A percentile compares a stretch with the other conserved stretches of the same genome.
phyloP scores from a whole-genome alignment of 2,329 filamentous ascomycete species.

The Colletotrichum theobromicola region DNA sequence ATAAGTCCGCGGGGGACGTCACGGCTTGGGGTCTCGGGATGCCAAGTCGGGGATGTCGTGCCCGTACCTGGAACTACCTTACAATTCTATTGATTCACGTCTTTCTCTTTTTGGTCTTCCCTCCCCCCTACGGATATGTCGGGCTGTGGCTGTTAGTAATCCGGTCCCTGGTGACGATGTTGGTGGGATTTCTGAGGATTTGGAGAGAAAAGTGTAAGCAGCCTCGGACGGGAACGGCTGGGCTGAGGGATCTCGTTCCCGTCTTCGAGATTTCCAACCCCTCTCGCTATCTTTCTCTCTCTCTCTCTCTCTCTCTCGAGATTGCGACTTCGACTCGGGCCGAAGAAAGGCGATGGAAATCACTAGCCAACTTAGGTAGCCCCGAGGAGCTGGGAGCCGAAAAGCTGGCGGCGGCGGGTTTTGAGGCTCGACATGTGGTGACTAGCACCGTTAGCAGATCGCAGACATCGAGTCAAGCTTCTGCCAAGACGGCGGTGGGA shows the following conservation, averaged over 20 bases:
- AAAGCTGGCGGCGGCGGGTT: not conserved
- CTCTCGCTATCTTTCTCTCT: not conserved
- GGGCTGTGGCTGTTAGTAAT: not conserved
- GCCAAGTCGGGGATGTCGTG: not conserved
- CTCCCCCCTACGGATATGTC: not conserved
- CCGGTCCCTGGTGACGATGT: not conserved
- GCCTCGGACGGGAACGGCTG: not conserved
- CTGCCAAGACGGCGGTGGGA: conserved; percentile 17
- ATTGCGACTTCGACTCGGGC: not conserved
- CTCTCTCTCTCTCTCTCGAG: not conserved
- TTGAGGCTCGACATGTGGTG: not conserved
- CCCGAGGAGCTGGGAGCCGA: not conserved
- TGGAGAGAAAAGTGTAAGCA: not conserved
- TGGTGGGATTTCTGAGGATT: not conserved
- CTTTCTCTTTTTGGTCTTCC: not conserved
- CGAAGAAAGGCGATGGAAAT: not conserved
- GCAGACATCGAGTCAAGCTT: conserved; percentile 18
- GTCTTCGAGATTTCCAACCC: not conserved
- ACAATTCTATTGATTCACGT: not conserved
- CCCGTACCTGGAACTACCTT: not conserved
- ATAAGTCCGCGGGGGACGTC: not conserved
- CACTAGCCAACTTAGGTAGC: not conserved
- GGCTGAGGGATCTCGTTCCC: not conserved
- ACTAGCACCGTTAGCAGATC: not conserved
- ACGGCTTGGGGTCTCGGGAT: not conserved